Conservation (phyloP, 106 monocot genomes). For the Apostasia ramifera region DNA sequence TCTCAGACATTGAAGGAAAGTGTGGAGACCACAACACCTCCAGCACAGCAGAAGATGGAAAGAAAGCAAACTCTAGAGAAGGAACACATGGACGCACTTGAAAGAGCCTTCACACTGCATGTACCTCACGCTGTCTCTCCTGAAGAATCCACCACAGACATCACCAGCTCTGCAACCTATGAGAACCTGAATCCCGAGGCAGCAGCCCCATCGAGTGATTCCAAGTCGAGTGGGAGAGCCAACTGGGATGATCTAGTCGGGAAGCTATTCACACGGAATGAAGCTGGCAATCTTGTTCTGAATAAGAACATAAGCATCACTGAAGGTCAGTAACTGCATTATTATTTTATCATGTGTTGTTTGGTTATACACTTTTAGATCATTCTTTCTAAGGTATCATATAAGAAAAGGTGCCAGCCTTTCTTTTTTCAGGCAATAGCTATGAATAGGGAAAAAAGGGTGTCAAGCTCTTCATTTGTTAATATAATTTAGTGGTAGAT, state of each 20-base stretch:
- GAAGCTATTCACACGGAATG: slow-evolving; percentile 30
- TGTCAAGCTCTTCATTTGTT: no score
- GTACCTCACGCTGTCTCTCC: slow-evolving; percentile 53
- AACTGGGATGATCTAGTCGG: slow-evolving; percentile 52
- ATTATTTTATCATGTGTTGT: not conserved
- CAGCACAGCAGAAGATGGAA: slow-evolving; percentile 63
- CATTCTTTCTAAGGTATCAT: no score
- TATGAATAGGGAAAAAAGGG: no score
- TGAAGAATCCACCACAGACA: slow-evolving; percentile 1
- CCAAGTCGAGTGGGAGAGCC: slow-evolving; percentile 25
- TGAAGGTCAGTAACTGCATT: not conserved
- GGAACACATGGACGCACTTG: slow-evolving; percentile 72
- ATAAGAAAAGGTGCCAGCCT: no score
- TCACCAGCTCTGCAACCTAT: not conserved
- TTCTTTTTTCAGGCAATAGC: no score
- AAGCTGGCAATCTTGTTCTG: slow-evolving; percentile 23
- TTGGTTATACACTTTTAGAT: not conserved
- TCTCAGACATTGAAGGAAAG: slow-evolving; percentile 56
- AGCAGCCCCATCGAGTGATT: not conserved
- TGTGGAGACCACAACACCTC: slow-evolving; percentile 17
- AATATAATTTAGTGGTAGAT: no score
- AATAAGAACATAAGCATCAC: slow-evolving; percentile 15
- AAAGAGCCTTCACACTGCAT: slow-evolving; percentile 54
- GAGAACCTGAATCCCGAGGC: not conserved
- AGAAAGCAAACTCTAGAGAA: slow-evolving; percentile 55